These are phyloP conservation scores for Trametes cubensis DNA, from an alignment of 768 basidiomycete genomes.

Conservation along the genomic window DNA sequence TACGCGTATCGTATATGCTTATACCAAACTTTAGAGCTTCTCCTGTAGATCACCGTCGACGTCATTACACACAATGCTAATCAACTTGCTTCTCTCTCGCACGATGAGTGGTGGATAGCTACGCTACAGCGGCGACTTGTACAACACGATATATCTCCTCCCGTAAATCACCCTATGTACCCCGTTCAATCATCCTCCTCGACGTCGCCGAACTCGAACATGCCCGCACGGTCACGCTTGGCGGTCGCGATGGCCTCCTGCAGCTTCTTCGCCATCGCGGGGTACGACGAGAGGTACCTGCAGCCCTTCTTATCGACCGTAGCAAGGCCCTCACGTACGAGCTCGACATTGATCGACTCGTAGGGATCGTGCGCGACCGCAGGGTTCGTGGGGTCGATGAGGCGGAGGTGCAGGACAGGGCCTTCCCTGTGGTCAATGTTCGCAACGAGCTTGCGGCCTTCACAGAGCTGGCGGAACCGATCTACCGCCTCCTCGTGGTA, in stretches of 20 bases:
- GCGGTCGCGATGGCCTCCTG: slow-evolving; percentile 63
- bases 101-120: slow-evolving; percentile 1
- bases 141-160: slow-evolving; percentile 1
- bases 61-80: background rate
- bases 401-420: slow-evolving; percentile 76
- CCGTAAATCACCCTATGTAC: background rate
- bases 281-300: slow-evolving; percentile 72
- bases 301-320: slow-evolving; percentile 76
- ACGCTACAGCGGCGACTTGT: slow-evolving; percentile 9
- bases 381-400: slow-evolving; percentile 87
- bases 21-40: background rate
- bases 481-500: slow-evolving; percentile 85
- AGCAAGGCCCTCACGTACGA: slow-evolving; percentile 87
- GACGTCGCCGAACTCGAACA: slow-evolving; percentile 92
- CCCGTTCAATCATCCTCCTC: slow-evolving; percentile 71
- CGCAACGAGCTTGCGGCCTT: slow-evolving; percentile 96
- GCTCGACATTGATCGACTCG: slow-evolving; percentile 85
- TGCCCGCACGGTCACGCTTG: slow-evolving; percentile 74
- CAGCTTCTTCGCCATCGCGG: slow-evolving; percentile 65
- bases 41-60: background rate
- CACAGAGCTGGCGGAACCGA: slow-evolving; percentile 82
- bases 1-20: background rate
- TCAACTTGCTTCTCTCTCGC: background rate
- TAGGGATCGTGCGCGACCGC: slow-evolving; percentile 65
- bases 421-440: slow-evolving; percentile 90